Base-by-base conservation (phyloP, 2,329 filamentous ascomycete genomes). In the Colletotrichum siamense region DNA sequence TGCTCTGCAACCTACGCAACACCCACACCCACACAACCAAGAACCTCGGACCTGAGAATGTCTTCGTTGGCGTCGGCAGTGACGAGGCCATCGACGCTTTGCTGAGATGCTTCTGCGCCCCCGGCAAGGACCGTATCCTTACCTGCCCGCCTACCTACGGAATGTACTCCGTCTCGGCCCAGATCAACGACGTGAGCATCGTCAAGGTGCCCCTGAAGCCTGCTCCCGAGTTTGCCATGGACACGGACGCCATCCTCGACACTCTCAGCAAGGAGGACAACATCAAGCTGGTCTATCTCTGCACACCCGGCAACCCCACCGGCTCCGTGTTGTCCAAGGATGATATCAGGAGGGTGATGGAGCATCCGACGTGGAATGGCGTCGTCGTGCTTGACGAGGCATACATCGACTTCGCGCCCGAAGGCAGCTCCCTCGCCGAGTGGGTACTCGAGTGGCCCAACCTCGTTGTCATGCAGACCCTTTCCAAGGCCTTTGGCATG, bases 41-140 rank as follows among this genome's bases (percentile, higher is more conserved):
- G 84, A 87, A 89, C 44, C 90, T 99, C 73, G 92, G 90, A 15
- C 94, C 96, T 1, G 94, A 93, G 69, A 95, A 98, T 86, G 88
- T 99, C 68, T 99, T 99, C 84, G 95, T 98, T 66, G 97, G 97
- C 77, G 96, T 99, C 59, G 97, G 97, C 78, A 98, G 95, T 77
- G 97, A 99, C 84, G 97, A 99, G 89, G 96, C 95, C 78, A 98
- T 99, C 83, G 97, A 99, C 86, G 95, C 95, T 8, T 91, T 99
- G 55, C 91, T 99, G 76, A 94, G 97, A 69, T 97, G 95, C 85
- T 99, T 99, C 88, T 99, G 97, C 86, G 88, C 92, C 3, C 97
- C 97, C 1, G 95, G 94, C 62, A 90, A 90, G 79, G 97, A 99
- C 86, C 95, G 95, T 83, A 98, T 99, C 83, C 91, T 99, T 44